Conservation (phyloP, 768 basidiomycete genomes). For the Exidia glandulosa region DNA sequence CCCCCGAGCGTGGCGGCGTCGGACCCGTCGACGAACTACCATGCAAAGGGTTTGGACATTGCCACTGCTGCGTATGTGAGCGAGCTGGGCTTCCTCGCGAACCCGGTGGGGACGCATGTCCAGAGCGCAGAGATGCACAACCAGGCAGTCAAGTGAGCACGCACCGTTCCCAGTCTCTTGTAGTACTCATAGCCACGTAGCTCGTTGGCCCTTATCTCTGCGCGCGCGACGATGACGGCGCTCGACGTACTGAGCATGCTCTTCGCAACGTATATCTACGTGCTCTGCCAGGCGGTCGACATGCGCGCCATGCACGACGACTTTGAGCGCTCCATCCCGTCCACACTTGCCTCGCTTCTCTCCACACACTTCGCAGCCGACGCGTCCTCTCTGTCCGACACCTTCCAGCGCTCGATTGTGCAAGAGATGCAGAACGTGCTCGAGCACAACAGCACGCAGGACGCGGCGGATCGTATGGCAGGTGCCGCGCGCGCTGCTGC, state of each 20-base stretch:
- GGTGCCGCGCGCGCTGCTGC: constrained; percentile 55
- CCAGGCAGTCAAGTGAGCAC: constrained; percentile 74
- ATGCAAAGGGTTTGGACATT: constrained; percentile 78
- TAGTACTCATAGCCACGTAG: constrained; percentile 25
- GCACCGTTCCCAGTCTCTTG: neutral
- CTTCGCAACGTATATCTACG: constrained; percentile 64
- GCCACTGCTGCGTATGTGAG: constrained; percentile 70
- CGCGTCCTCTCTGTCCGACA: constrained; percentile 24
- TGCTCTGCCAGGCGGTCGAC: constrained; percentile 78
- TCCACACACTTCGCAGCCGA: constrained; percentile 28
- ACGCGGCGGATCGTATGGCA: constrained; percentile 56
- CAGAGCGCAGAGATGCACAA: constrained; percentile 90
- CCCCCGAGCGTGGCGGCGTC: constrained; percentile 71
- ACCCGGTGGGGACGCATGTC: constrained; percentile 74
- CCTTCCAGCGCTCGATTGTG: constrained; percentile 26
- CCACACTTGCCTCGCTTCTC: constrained; percentile 42
- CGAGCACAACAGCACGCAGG: constrained; percentile 62
- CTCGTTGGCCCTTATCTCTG: constrained; percentile 76
- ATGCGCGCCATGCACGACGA: constrained; percentile 65
- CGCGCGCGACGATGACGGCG: constrained; percentile 65
- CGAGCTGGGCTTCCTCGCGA: constrained; percentile 74
- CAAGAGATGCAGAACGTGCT: constrained; percentile 39
- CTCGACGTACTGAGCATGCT: constrained; percentile 69
- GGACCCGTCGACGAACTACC: constrained; percentile 74
- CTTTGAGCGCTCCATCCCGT: constrained; percentile 38